Evolutionary conservation across 371 early-diverging fungal species (phyloP), one percentile per base, ranked within the genome.

Genomic region (Blastocladiella emersonii): DNA sequence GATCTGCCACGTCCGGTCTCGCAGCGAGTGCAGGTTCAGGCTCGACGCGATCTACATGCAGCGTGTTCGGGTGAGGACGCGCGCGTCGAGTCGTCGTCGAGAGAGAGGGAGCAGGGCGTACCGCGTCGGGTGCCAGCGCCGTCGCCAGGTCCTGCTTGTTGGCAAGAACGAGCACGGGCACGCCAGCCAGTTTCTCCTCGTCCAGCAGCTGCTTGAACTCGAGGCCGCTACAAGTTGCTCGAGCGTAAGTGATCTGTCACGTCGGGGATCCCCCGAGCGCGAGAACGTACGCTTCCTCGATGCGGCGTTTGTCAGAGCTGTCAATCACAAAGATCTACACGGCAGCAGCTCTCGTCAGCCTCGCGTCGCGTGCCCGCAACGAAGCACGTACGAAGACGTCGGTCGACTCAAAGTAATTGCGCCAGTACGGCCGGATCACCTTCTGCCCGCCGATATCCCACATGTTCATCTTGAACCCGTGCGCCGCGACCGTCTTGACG

Each of bases 391-490:
- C 72, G 65, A 87, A 63, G 6, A 82, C 82, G 68, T 86, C 84
- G 5, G 79, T 78, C 41, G 72, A 72, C 62, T 84, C 86, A 73
- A 80, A 85, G 68, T 85, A 86, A 67, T 84, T 85, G 43, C 81
- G 65, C 86, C 86, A 87, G 61, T 81, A 86, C 43, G 79, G 75
- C 23, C 82, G 56, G 49, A 87, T 84, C 15, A 76, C 60, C 61
- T 73, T 67, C 61, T 85, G 85, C 21, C 79, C 86, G 45, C 88
- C 88, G 63, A 87, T 77, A 65, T 87, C 88, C 74, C 86, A 78
- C 37, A 87, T 66, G 65, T 77, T 79, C 67, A 87, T 61, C 62
- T 74, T 74, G 62, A 75, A 72, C 8, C 77, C 78, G 30, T 78
- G 71, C 30, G 71, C 68, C 67, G 72, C 64, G 6, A 79, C 73